Evolutionary conservation across 2,329 filamentous ascomycete genomes (phyloP), one percentile per base, ranked within the genome.

Genomic region (Capronia epimyces): DNA sequence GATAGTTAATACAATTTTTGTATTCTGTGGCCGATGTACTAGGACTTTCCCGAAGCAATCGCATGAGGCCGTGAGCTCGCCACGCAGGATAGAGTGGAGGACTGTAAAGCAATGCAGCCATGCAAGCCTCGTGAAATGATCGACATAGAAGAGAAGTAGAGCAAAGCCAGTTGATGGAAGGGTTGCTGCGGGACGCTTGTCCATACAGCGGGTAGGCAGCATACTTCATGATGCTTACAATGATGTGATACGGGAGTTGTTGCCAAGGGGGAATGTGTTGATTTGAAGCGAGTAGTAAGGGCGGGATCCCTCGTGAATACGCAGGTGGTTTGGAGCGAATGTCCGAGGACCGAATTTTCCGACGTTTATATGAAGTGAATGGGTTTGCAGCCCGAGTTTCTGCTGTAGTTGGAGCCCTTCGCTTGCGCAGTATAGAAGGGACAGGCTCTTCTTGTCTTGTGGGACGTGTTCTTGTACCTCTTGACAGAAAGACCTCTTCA

Each of bases 71-170:
- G 55, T 74, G 73, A 10, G 71, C 71, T 55, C 77, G 75, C 27
- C 69, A 66, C 29, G 73, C 67, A 1, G 76, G 74, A 52, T 78
- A 74, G 39, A 93, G 71, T 1, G 82, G 82, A 7, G 87, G 87
- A 3, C 75, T 80, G 41, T 77, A 74, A 65, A 93, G 93, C 3
- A 94, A 73, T 1, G 80, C 83, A 3, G 82, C 82, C 44, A 93
- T 68, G 1, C 86, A 86, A 3, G 88, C 84, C 60, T 89, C 87
- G 0, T 79, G 71, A 50, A 90, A 88, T 2, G 75, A 66, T 44
- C 74, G 78, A 59, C 84, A 90, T 13, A 81, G 70, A 1, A 76
- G 73, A 29, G 85, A 81, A 39, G 79, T 71, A n/a, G 74, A 72
- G 8, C 85, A 67, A 5, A 94, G 77, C 84, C 84, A 89, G 60